Base-by-base conservation (phyloP, 352 stramenopile species). In the Globisporangium camurandrum region DNA sequence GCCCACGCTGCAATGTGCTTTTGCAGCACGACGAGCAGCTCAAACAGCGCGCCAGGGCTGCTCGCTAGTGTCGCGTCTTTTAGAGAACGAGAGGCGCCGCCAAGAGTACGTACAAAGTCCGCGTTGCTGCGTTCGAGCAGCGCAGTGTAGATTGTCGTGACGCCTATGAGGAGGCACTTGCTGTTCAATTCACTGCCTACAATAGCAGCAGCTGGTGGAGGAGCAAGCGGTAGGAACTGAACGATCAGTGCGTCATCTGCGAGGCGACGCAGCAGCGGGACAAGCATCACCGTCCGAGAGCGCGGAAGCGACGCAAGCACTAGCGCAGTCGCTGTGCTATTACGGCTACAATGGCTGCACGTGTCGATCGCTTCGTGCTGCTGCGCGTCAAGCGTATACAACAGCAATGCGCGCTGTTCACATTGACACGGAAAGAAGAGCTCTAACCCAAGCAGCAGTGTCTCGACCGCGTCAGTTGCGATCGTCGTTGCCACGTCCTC, bases 391-490 rank as follows among this genome's bases (percentile, higher is more conserved):
- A 84, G 54, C 20, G 63, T 34, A 31, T 65, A 54, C 41, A 85
- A 61, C 24, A 90, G 71, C 6, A 97, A 65, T 28, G 73, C 57
- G 2, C 69, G 51, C 46, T 90, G 75, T 34, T 82, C 64, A 47
- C 69, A 90, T 43, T 69, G 64, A 19, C 75, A 93, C 10, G 88
- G 74, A 39, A 95, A 94, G 45, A 97, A 96, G 1, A 97, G 33
- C 24, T 97, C 86, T 19, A 95, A 74, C 0, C 80, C 85, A 7
- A 88, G 55, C 65, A 95, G 85, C 2, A 97, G 62, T 0, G 71
- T 71, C 2, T 61, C 54, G 4, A 79, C 69, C 0, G 80, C 79
- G 40, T 88, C 74, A 8, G 52, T 51, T 3, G 57, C 70, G 10
- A 78, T 58, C 50, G 48, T 51, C 9, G 44, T 11, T 12, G 50